Evolutionary conservation across 805 yeast genomes (phyloP).

Genomic region (Saccharomycopsis sp.): DNA sequence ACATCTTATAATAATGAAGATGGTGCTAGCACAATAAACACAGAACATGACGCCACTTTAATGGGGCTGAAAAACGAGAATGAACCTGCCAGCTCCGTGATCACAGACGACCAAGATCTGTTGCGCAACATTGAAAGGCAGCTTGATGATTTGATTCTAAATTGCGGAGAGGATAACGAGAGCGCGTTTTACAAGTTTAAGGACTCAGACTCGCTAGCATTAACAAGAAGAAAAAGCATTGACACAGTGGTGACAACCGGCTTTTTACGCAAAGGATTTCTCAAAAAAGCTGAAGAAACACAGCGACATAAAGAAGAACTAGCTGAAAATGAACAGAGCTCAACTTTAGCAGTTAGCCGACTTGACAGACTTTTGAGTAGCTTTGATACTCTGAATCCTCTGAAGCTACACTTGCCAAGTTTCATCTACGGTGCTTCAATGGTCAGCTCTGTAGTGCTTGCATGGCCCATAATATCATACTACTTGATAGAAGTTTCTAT

Average conservation of each 20-base stretch:
- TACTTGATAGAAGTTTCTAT: slow-evolving; percentile 1
- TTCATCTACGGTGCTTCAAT: slow-evolving; percentile 9
- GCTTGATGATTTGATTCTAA: background rate
- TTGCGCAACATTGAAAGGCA: background rate
- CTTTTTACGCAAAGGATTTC: slow-evolving; percentile 14
- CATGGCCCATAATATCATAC: slow-evolving; percentile 6
- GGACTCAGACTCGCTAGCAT: background rate
- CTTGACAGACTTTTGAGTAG: background rate
- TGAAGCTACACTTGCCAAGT: slow-evolving; percentile 13
- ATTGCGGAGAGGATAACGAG: background rate
- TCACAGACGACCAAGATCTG: slow-evolving; percentile 1
- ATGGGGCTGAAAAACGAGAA: background rate
- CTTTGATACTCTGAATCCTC: background rate
- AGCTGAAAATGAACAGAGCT: too few relatives aligned
- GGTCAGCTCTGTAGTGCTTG: background rate
- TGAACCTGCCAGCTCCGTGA: background rate
- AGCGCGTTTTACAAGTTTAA: background rate
- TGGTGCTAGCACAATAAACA: background rate
- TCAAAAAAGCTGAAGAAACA: background rate
- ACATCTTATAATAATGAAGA: background rate
- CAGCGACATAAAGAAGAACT: background rate
- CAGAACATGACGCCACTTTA: background rate
- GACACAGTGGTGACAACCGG: slow-evolving; percentile 19
- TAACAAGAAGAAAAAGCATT: slow-evolving; percentile 5
- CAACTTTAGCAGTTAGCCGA: too few relatives aligned